Evolutionary conservation across 2,329 filamentous ascomycete species (phyloP), one percentile per base, ranked within the genome.

Genomic region (Aureobasidium sp.): DNA sequence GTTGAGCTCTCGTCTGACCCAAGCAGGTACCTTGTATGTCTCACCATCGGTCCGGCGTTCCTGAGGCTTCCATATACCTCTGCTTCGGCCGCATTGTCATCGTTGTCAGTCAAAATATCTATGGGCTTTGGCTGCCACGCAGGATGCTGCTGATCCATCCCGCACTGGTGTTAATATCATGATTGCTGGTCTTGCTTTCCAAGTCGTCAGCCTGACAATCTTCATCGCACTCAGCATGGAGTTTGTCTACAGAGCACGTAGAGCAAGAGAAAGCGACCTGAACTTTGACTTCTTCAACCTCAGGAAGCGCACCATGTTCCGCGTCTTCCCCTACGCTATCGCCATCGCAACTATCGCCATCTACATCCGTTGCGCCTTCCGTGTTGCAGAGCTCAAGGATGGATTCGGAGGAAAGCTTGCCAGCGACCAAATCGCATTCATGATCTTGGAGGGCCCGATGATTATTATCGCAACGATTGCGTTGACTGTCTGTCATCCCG

Each of bases 11-110:
- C 15, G 27, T 27, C 62, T 45, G 25, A 63, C 41, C 2, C 4
- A 3, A 16, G 75, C 65, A 76, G 79, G 13, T 80, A 84, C 62
- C 80, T 84, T 58, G 78, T 81, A 66, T 79, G 77, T 62, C 71
- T 85, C 27, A 82, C 83, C 47, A 78, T 86, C 37, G 80, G 77
- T 0, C 83, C 82, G 7, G 83, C 79, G 25, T 85, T 82, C 69
- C 70, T 80, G 59, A 79, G 7, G 84, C 78, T 3, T 78, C 76
- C 61, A 79, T 85, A 66, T 84, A 83, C 72, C 69, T 86, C 34
- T 80, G 77, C 4, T 75, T 86, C n/a, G 81, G 82, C 42, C 79
- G 83, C 54, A 75, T 85, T 61, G 78, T 84, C 59, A 69, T 80
- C 15, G 76, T 76, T 57, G 81, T 83, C 57, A 83, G 83, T 13